These are phyloP conservation scores for Pichia sp. DNA, from an alignment of 1,139 yeast species.

Conservation along the genomic window DNA sequence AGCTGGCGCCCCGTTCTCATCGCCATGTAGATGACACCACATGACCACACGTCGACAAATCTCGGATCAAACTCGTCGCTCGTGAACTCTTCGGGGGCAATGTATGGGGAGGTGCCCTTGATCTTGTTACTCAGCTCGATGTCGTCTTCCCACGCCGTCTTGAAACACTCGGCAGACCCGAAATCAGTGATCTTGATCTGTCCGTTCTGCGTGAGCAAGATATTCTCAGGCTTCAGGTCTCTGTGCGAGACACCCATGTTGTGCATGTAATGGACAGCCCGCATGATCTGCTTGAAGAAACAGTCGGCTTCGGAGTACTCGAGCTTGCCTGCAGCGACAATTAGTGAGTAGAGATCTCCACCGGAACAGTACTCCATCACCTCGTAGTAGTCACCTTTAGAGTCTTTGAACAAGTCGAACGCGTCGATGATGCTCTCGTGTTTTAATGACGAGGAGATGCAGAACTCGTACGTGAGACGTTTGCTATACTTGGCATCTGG, in stretches of 20 bases:
- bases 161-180: slow-evolving; percentile 94
- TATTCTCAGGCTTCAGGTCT: slow-evolving; percentile 92
- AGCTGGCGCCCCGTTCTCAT: slow-evolving; percentile 95
- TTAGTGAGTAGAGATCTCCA: slow-evolving; percentile 87
- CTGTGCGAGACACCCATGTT: slow-evolving; percentile 97
- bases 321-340: slow-evolving; percentile 79
- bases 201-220: slow-evolving; percentile 78
- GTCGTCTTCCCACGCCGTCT: slow-evolving; percentile 95
- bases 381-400: slow-evolving; percentile 91
- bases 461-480: slow-evolving; percentile 79
- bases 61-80: slow-evolving; percentile 82
- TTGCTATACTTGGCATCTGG: slow-evolving; percentile 59
- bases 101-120: slow-evolving; percentile 89
- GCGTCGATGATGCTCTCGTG: slow-evolving; percentile 83
- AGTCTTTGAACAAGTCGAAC: slow-evolving; percentile 82
- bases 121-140: slow-evolving; percentile 82
- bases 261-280: slow-evolving; percentile 96
- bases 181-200: slow-evolving; percentile 88
- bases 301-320: slow-evolving; percentile 93
- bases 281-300: slow-evolving; percentile 84
- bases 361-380: slow-evolving; percentile 98
- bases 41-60: slow-evolving; percentile 93
- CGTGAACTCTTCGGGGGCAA: slow-evolving; percentile 92
- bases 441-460: slow-evolving; percentile 78
- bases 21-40: slow-evolving; percentile 97